A percentile compares a stretch with the other conserved stretches of the same genome.
phyloP scores from a whole-genome alignment of 2,329 filamentous ascomycete genomes.

The Alternaria sp. region DNA sequence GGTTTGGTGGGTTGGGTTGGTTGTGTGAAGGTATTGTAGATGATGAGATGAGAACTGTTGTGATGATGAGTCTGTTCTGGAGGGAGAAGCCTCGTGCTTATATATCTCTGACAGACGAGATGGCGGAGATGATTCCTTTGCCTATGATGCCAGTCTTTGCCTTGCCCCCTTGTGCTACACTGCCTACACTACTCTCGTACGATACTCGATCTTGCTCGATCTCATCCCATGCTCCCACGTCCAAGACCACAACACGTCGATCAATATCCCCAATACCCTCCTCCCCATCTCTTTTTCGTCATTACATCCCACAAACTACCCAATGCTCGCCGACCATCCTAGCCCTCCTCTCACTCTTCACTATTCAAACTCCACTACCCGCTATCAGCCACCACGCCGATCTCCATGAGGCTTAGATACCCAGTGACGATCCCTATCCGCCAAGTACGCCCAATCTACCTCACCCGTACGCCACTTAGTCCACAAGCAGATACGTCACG shows the following conservation, averaged over 20 bases:
- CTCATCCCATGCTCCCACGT: background rate
- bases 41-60: background rate
- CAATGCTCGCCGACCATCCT: background rate
- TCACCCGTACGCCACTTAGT: background rate
- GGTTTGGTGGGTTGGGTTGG: background rate
- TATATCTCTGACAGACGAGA: background rate
- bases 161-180: background rate
- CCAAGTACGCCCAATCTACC: background rate
- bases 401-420: background rate
- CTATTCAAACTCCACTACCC: too few species aligned
- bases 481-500: background rate
- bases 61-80: background rate
- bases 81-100: background rate
- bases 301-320: background rate
- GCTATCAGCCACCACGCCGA: background rate
- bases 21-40: background rate
- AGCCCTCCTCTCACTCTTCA: background rate
- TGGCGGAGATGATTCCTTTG: background rate
- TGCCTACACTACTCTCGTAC: background rate
- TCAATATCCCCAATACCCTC: background rate
- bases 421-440: background rate
- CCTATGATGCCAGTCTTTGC: background rate
- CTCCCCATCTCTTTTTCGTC: background rate
- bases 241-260: background rate
- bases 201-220: background rate